A percentile compares a stretch with the other conserved stretches of the same genome.
phyloP scores from a whole-genome alignment of 164 flowering plant species.

The Hamamelis virginiana region DNA sequence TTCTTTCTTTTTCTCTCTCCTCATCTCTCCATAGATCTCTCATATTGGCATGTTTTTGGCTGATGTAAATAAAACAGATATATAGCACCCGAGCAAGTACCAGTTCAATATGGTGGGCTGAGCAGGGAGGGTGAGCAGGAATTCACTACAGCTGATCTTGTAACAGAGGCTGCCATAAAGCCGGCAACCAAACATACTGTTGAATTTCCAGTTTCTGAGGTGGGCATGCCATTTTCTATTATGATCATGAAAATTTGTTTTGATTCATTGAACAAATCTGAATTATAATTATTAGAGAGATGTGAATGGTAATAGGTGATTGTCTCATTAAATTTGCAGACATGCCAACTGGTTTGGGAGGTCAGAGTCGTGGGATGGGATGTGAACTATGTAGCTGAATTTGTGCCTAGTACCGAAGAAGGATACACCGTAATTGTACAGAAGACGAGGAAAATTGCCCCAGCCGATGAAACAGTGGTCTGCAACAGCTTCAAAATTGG shows the following conservation, averaged over 20 bases:
- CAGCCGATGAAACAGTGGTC: slow-evolving; percentile 62
- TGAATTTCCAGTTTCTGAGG: slow-evolving; percentile 77
- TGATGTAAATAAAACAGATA: slow-evolving; percentile 43
- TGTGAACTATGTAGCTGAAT: slow-evolving; percentile 71
- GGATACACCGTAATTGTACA: slow-evolving; percentile 72
- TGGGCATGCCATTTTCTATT: slow-evolving; percentile 15
- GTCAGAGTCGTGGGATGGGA: slow-evolving; percentile 83
- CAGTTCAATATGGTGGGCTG: slow-evolving; percentile 79
- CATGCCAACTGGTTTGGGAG: slow-evolving; percentile 63
- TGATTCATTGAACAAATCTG: no score
- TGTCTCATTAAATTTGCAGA: slow-evolving; percentile 39
- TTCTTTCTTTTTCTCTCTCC: neutral
- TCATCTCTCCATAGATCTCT: neutral
- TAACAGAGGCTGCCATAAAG: slow-evolving; percentile 63
- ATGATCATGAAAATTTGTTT: no score
- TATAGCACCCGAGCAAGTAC: slow-evolving; percentile 85
- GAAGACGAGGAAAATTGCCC: slow-evolving; percentile 57
- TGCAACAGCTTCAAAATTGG: slow-evolving; percentile 59
- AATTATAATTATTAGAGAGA: neutral
- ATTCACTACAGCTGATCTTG: slow-evolving; percentile 62
- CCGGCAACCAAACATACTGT: slow-evolving; percentile 67
- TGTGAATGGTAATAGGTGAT: slow-evolving; percentile 1
- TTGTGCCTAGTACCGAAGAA: slow-evolving; percentile 60
- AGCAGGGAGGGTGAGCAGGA: slow-evolving; percentile 62
- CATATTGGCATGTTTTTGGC: neutral